These are phyloP conservation scores for Xylariaceae sp. DNA, from an alignment of 2,329 filamentous ascomycete genomes.

Conservation along the genomic window DNA sequence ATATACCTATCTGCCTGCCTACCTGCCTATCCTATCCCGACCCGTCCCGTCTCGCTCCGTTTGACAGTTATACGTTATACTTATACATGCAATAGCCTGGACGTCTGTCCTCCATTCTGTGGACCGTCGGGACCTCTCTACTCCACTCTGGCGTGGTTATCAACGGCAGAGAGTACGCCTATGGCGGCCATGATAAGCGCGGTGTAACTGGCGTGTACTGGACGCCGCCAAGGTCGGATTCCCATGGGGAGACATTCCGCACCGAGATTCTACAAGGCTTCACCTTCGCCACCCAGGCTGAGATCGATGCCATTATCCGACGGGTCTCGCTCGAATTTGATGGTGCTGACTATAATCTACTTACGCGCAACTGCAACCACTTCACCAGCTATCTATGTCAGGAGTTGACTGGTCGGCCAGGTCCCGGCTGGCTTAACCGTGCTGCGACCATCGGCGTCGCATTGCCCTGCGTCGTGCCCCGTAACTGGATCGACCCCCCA, in stretches of 20 bases:
- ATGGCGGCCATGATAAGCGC: constrained; percentile 70
- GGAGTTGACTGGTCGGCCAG: constrained; percentile 63
- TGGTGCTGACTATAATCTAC: constrained; percentile 72
- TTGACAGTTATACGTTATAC: too few species aligned
- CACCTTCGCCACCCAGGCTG: constrained; percentile 60
- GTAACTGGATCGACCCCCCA: constrained; percentile 75
- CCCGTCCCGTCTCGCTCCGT: too few species aligned
- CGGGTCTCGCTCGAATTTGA: constrained; percentile 66
- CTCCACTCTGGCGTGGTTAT: constrained; percentile 81
- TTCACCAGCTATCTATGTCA: constrained; percentile 75
- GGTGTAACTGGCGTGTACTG: constrained; percentile 76
- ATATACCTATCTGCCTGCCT: not conserved
- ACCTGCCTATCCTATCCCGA: too few species aligned
- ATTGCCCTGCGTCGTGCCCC: constrained; percentile 74
- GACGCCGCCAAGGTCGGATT: constrained; percentile 66
- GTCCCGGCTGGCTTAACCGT: constrained; percentile 73
- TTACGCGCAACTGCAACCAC: constrained; percentile 84
- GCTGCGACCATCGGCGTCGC: constrained; percentile 79
- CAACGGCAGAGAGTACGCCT: constrained; percentile 75
- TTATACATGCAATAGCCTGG: constrained; percentile 50
- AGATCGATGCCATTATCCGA: constrained; percentile 66
- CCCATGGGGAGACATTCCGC: constrained; percentile 72
- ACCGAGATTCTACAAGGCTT: constrained; percentile 74
- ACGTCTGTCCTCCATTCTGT: constrained; percentile 68
- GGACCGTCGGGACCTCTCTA: constrained; percentile 70